These are phyloP conservation scores for Fusarium euwallaceae DNA, from an alignment of 2,329 filamentous ascomycete species.

Conservation along the genomic window DNA sequence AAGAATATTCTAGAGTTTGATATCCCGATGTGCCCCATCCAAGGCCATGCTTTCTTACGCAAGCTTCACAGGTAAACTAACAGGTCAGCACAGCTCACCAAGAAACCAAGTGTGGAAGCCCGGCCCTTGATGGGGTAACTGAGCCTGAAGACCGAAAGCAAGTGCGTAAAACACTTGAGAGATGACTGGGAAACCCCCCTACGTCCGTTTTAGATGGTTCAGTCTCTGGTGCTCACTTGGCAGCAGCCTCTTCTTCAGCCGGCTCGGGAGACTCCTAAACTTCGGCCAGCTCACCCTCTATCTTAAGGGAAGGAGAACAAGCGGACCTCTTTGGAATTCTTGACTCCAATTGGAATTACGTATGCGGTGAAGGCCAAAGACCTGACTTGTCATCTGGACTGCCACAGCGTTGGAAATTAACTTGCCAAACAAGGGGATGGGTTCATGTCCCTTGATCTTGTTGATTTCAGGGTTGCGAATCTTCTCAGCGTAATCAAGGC, in stretches of 20 bases:
- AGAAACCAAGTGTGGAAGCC: conserved; percentile 82
- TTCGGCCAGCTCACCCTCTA: neutral
- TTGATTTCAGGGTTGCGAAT: neutral
- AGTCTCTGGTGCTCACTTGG: neutral
- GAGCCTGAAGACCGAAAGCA: too few relatives aligned
- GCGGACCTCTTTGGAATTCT: neutral
- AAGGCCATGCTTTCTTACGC: conserved; percentile 78
- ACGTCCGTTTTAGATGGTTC: neutral
- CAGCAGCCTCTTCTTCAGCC: neutral
- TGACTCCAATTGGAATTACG: neutral
- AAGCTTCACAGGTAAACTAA: too few relatives aligned
- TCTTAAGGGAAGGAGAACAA: neutral
- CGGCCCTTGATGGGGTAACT: too few relatives aligned
- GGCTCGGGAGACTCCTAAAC: neutral
- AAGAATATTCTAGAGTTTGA: conserved; percentile 81
- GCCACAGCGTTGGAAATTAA: neutral
- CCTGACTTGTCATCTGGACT: neutral
- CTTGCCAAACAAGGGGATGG: neutral
- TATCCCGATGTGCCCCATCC: conserved; percentile 90
- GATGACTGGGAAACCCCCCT: conserved; percentile 66
- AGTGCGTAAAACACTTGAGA: conserved; percentile 67
- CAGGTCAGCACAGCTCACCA: conserved; percentile 67
- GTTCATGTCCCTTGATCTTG: neutral
- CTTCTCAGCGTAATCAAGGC: conserved; percentile 1
- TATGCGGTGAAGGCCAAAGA: neutral